These are phyloP conservation scores for Nicotiana sylvestris DNA, from an alignment of 257 asterid genomes.

Conservation along the genomic window DNA sequence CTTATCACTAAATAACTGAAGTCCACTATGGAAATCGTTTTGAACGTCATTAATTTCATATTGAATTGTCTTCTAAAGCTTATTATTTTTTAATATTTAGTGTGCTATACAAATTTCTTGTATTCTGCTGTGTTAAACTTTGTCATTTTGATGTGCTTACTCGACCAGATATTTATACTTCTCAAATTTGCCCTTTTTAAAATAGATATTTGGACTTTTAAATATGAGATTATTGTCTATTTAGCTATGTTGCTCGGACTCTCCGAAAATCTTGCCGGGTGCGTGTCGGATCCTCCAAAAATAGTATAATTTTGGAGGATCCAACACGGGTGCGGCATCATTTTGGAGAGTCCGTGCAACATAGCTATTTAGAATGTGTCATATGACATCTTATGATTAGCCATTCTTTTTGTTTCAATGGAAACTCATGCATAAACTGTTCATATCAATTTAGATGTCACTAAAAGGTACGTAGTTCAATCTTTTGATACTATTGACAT, in stretches of 20 bases:
- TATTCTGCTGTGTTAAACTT: neutral
- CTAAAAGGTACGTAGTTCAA: neutral
- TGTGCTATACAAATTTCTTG: neutral
- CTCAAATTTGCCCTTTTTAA: too few species aligned
- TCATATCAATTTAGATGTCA: neutral
- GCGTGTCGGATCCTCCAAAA: too few species aligned
- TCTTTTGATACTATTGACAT: neutral
- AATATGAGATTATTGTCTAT: neutral
- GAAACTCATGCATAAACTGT: neutral
- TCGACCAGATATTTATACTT: too few species aligned
- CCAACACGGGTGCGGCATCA: too few species aligned
- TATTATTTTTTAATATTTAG: neutral
- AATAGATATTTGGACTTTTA: neutral
- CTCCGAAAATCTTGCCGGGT: too few species aligned
- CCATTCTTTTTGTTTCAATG: neutral
- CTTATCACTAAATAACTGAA: neutral
- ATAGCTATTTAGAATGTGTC: neutral
- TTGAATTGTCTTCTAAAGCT: neutral
- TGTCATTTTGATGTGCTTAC: neutral
- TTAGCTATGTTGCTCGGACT: too few species aligned
- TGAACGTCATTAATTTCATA: neutral
- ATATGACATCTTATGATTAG: neutral
- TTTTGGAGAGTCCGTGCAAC: too few species aligned
- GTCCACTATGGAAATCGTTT: neutral
- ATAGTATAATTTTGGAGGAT: too few species aligned